Conservation (phyloP, 2,329 filamentous ascomycete genomes). For the Fonsecaea nubica region DNA sequence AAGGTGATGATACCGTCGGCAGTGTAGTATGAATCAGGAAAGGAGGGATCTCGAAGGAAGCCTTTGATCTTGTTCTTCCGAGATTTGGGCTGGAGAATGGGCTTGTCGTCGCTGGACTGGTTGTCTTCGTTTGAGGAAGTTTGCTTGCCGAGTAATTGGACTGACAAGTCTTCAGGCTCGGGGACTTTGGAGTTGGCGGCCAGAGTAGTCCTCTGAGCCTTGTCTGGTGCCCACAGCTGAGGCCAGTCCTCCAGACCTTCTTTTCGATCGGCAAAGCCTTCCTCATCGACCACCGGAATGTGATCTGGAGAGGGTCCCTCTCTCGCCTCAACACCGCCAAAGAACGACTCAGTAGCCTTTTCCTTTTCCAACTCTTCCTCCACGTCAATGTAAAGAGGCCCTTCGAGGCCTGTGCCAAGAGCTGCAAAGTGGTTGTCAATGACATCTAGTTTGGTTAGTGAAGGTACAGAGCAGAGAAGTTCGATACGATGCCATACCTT, state of each 20-base stretch:
- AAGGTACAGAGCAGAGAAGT: background rate
- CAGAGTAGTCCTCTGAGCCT: background rate
- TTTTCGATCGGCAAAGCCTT: slow-evolving; percentile 13
- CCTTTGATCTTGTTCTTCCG: slow-evolving; percentile 19
- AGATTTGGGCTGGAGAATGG: slow-evolving; percentile 30
- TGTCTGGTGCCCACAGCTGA: slow-evolving; percentile 13
- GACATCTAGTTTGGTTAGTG: slow-evolving; percentile 1
- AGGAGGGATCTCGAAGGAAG: slow-evolving; percentile 3
- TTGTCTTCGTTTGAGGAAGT: background rate
- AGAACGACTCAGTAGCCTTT: slow-evolving; percentile 12
- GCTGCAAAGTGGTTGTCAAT: slow-evolving; percentile 17
- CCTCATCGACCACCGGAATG: slow-evolving; percentile 15
- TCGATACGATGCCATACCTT: slow-evolving; percentile 5
- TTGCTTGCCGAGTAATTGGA: slow-evolving; percentile 10
- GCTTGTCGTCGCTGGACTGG: slow-evolving; percentile 9
- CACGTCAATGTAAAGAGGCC: background rate
- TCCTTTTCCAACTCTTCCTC: slow-evolving; percentile 14
- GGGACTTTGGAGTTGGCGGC: background rate
- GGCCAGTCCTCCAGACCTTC: slow-evolving; percentile 22
- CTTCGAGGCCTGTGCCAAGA: slow-evolving; percentile 15
- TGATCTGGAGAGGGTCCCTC: slow-evolving; percentile 5
- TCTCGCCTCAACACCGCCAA: slow-evolving; percentile 7
- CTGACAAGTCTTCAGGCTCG: slow-evolving; percentile 5
- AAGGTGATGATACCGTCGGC: slow-evolving; percentile 9
- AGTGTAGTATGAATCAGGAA: background rate